These are phyloP conservation scores for Penicillium crustosum DNA, from an alignment of 2,329 filamentous ascomycete species.

Conservation along the genomic window DNA sequence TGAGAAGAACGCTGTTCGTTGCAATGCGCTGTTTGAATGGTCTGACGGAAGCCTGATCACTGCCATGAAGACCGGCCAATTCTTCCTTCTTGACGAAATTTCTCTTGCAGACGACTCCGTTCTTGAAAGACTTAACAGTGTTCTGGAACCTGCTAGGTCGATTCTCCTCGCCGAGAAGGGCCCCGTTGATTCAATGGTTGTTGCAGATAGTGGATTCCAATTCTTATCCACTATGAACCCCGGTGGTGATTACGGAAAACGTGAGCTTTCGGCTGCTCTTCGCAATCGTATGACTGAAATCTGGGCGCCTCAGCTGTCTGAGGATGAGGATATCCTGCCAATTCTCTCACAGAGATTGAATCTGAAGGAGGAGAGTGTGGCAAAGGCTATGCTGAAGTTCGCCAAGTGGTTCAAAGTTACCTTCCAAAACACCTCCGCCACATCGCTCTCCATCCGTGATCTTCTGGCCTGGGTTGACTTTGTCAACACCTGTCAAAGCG, in stretches of 20 bases:
- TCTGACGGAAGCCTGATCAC: constrained; percentile 89
- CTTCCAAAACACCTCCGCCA: constrained; percentile 71
- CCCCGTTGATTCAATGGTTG: constrained; percentile 74
- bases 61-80: constrained; percentile 85
- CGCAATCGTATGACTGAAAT: constrained; percentile 98
- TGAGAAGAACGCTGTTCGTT: constrained; percentile 57
- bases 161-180: constrained; percentile 94
- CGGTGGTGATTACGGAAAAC: constrained; percentile 96
- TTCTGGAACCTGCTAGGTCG: constrained; percentile 83
- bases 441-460: constrained; percentile 86
- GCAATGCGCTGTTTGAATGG: constrained; percentile 93
- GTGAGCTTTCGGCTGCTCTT: constrained; percentile 90
- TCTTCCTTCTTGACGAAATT: constrained; percentile 95
- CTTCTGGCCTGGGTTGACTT: constrained; percentile 93
- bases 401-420: constrained; percentile 87
- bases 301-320: constrained; percentile 88
- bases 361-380: constrained; percentile 55
- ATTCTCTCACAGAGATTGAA: constrained; percentile 78
- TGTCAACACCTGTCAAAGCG: constrained; percentile 65
- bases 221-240: constrained; percentile 99
- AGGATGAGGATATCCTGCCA: constrained; percentile 79
- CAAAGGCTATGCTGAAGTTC: constrained; percentile 75
- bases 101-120: constrained; percentile 97
- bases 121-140: constrained; percentile 91
- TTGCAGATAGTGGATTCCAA: constrained; percentile 77